A percentile compares a stretch with the other conserved stretches of the same genome.
Conservation (phyloP, 2,329 filamentous ascomycete species). For the Apiospora aurea region DNA sequence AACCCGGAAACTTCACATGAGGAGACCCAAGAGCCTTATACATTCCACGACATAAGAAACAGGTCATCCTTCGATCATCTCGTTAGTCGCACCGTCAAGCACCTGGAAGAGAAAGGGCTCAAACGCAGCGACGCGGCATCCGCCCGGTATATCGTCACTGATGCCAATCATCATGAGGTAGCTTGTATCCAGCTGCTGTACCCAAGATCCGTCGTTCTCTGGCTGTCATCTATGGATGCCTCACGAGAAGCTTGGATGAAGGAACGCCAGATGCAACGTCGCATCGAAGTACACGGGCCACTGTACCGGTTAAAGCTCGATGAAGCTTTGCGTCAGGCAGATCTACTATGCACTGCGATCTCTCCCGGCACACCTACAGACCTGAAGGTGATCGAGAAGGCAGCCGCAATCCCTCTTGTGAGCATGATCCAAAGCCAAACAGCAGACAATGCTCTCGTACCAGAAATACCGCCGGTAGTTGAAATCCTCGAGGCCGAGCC, state of each 20-base stretch:
- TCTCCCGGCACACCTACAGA: not conserved
- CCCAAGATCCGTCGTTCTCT: conserved; percentile 4
- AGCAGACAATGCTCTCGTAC: not conserved
- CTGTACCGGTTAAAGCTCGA: conserved; percentile 23
- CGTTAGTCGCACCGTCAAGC: conserved; percentile 10
- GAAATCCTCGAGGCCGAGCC: not conserved
- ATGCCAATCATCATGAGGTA: conserved; percentile 7
- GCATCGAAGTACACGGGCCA: conserved; percentile 14
- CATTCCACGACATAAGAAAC: conserved; percentile 4
- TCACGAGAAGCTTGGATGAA: not conserved
- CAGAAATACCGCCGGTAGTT: not conserved
- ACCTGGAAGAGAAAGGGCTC: conserved; percentile 23
- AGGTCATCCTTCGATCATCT: conserved; percentile 17
- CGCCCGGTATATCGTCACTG: conserved; percentile 20
- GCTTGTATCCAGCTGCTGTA: not conserved
- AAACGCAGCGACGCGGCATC: conserved; percentile 2
- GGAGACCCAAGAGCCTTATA: not conserved
- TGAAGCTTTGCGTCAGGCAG: conserved; percentile 19
- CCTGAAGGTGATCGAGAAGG: not conserved
- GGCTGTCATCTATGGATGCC: not conserved
- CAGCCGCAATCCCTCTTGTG: not conserved
- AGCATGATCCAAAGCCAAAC: not conserved
- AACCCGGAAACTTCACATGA: not conserved
- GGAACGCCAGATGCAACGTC: conserved; percentile 8
- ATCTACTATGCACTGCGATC: not conserved